phyloP scores from a whole-genome alignment of 345 rosid genomes.

The Durio zibethinus region DNA sequence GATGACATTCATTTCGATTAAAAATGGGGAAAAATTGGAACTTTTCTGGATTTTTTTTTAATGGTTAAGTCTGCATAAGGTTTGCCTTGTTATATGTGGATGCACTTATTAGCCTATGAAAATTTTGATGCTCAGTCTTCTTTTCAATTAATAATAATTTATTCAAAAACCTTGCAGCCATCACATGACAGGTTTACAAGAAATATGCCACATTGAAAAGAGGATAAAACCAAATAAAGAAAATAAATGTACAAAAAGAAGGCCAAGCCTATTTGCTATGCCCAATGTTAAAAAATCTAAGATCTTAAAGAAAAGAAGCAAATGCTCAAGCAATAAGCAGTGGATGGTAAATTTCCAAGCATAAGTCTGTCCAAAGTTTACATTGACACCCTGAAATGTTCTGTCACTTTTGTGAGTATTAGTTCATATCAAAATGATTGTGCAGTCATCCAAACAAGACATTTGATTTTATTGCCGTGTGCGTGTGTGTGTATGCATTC shows the following conservation, averaged over 20 bases:
- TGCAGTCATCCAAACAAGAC: neutral
- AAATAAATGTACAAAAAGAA: neutral
- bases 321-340: neutral
- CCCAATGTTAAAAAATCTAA: neutral
- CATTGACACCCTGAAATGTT: neutral
- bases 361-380: neutral
- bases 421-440: neutral
- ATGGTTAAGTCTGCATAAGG: neutral
- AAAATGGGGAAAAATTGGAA: neutral
- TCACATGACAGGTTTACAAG: neutral
- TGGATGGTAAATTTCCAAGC: neutral
- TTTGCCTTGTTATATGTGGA: neutral
- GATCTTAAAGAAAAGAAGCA: neutral
- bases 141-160: neutral
- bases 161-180: neutral
- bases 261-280: neutral
- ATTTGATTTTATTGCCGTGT: neutral
- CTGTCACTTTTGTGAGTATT: neutral
- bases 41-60: neutral
- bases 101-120: neutral
- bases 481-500: neutral
- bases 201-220: neutral
- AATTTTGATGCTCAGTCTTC: neutral
- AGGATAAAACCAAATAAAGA: neutral
- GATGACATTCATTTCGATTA: neutral